Evolutionary conservation across 495 filamentous ascomycete genomes (phyloP).

Genomic region (Penicillium nucicola): DNA sequence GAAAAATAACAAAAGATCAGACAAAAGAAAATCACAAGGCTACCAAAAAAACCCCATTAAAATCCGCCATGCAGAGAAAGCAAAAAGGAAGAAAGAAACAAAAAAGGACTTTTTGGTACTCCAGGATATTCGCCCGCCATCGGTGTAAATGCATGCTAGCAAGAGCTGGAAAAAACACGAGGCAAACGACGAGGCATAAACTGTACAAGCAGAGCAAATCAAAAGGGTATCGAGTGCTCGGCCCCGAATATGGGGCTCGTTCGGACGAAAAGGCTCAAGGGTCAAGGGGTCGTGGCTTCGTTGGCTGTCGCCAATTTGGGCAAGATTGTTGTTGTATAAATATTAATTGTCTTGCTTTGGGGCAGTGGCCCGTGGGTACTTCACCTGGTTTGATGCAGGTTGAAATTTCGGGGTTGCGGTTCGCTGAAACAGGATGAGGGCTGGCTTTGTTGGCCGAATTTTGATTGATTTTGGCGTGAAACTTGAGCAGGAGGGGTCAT

Average conservation of each 20-base stretch:
- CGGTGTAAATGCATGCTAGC: conserved; percentile 22
- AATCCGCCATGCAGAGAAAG: conserved; percentile 14
- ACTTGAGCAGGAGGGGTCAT: background rate
- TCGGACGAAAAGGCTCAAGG: conserved; percentile 9
- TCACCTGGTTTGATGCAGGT: background rate
- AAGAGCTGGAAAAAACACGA: conserved; percentile 22
- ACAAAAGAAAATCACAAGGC: background rate
- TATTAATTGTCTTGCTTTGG: conserved; percentile 2
- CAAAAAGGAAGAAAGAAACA: conserved; percentile 12
- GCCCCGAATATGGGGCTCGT: conserved; percentile 15
- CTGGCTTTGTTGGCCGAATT: background rate
- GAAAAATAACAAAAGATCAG: background rate
- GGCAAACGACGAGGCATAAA: conserved; percentile 23
- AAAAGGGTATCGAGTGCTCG: conserved; percentile 29
- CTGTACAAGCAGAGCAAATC: conserved; percentile 30
- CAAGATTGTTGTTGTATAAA: conserved; percentile 6
- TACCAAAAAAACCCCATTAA: conserved; percentile 5
- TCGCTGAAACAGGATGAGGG: background rate
- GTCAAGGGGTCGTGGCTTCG: conserved; percentile 9
- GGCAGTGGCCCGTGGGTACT: background rate
- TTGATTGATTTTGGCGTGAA: background rate
- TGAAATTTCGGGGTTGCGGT: background rate
- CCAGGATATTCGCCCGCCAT: conserved; percentile 25
- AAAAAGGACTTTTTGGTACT: conserved; percentile 26
- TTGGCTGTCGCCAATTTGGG: conserved; percentile 5